phyloP scores from a whole-genome alignment of 768 basidiomycete species.

The Suillus decipiens region DNA sequence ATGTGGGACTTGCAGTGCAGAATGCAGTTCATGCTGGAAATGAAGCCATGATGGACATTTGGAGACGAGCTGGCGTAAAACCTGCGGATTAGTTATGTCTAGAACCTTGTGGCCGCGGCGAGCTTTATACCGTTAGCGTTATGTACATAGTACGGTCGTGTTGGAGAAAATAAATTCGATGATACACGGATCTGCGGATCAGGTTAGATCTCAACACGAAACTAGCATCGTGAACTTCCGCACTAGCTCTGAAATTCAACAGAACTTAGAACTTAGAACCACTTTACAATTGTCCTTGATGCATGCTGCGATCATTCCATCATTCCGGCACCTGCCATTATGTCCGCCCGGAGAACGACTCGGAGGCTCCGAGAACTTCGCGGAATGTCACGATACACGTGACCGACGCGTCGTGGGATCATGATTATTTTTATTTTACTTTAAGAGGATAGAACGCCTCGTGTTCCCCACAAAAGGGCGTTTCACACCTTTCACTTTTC shows the following conservation, averaged over 20 bases:
- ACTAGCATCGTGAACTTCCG: background rate
- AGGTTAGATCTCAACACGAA: background rate
- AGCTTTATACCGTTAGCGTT: background rate
- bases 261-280: background rate
- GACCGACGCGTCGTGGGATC: constrained; percentile 9
- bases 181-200: background rate
- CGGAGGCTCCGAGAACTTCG: no score
- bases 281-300: background rate
- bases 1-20: constrained; percentile 48
- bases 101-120: background rate
- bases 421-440: background rate
- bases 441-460: constrained; percentile 5
- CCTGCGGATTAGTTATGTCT: background rate
- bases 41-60: constrained; percentile 45
- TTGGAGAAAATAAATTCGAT: background rate
- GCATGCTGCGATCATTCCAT: background rate
- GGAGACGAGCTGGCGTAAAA: constrained; percentile 54
- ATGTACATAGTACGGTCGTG: background rate
- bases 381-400: background rate
- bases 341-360: no score
- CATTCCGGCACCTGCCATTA: background rate
- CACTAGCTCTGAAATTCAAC: background rate
- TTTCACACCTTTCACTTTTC: constrained; percentile 7
- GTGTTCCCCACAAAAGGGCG: constrained; percentile 8
- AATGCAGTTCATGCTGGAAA: constrained; percentile 44